Evolutionary conservation across 2,329 filamentous ascomycete species (phyloP).

Genomic region (Ascochyta clinopodiicola): DNA sequence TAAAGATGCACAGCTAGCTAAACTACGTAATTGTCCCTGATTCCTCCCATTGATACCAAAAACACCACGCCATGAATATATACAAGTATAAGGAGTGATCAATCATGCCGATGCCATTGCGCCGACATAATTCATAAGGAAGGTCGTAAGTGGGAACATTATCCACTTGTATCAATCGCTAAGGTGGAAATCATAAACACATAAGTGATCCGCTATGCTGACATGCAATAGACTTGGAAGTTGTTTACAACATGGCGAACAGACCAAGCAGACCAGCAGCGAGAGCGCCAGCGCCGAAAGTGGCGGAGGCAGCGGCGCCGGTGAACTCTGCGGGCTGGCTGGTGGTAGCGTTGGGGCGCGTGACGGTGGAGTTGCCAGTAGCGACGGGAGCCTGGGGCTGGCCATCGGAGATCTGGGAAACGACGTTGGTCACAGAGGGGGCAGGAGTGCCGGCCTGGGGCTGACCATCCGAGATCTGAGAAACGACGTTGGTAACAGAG

Average conservation of each 20-base stretch:
- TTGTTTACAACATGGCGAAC: conserved; percentile 39
- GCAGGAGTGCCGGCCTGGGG: conserved; percentile 19
- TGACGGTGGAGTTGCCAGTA: conserved; percentile 11
- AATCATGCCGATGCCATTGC: conserved; percentile 18
- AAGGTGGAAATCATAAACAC: conserved; percentile 1
- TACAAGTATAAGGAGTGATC: conserved; percentile 21
- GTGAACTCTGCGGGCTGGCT: conserved; percentile 34
- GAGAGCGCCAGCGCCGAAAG: conserved; percentile 32
- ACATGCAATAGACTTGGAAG: background rate
- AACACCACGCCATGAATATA: conserved; percentile 17
- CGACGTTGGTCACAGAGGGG: conserved; percentile 4
- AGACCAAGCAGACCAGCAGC: conserved; percentile 38
- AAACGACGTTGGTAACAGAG: conserved; percentile 19
- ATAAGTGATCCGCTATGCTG: conserved; percentile 8
- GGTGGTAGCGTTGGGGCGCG: conserved; percentile 18
- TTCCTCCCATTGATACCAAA: background rate
- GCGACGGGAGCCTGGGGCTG: conserved; percentile 32
- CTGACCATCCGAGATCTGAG: conserved; percentile 36
- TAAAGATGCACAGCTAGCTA: conserved; percentile 10
- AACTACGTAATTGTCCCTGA: background rate
- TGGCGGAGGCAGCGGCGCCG: conserved; percentile 36
- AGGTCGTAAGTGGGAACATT: conserved; percentile 19
- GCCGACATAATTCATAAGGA: conserved; percentile 18
- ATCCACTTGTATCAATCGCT: conserved; percentile 12
- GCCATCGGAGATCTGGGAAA: conserved; percentile 28